Base-by-base conservation (phyloP, 2,329 filamentous ascomycete species). In the Stromatinia cepivora region DNA sequence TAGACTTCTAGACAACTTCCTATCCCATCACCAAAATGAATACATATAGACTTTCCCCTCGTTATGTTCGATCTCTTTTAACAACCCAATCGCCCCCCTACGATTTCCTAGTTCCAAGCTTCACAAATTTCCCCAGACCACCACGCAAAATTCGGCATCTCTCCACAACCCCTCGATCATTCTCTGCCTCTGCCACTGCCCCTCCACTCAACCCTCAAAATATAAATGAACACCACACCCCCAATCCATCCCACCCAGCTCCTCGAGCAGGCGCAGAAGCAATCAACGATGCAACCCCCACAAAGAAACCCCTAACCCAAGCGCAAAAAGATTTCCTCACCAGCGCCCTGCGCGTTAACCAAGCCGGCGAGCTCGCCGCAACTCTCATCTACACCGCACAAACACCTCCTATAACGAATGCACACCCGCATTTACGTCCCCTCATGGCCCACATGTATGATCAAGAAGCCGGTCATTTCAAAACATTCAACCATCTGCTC, bases 381-480 rank as follows among this genome's bases (percentile, higher is more conserved):
- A 94, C 92, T 36, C 87, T 97, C 69, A 99, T 99, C 80, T 99
- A 98, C 83, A 89, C 88, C 1, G 90, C 92, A 2, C 95, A 99
- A 80, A 94, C 89, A 0, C 93, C 94, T 0, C 87, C 90, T n/a
- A 82, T 98, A 66, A 84, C 93, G 69, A 86, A 87, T 73, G 87
- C 90, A 6, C 90, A 97, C 79, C 94, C 95, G 0, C 92, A 97
- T 78, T 88, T 99, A 25, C 90, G 92, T 9, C 91, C 93, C 0
- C 82, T 98, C 45, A 97, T 99, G 93, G 88, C 90, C 76, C 95
- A 98, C 85, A 99, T 99, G 95, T 94, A 97, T 83, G 92, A 95
- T 76, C 95, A 99, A 80, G 95, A 99, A 83, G 93, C 88, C 17
- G 90, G 88, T 11, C 95, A 99, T 80, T 89, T 98, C 75, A 81